Base-by-base conservation (phyloP, 2,329 filamentous ascomycete genomes). In the Monilinia aucupariae region DNA sequence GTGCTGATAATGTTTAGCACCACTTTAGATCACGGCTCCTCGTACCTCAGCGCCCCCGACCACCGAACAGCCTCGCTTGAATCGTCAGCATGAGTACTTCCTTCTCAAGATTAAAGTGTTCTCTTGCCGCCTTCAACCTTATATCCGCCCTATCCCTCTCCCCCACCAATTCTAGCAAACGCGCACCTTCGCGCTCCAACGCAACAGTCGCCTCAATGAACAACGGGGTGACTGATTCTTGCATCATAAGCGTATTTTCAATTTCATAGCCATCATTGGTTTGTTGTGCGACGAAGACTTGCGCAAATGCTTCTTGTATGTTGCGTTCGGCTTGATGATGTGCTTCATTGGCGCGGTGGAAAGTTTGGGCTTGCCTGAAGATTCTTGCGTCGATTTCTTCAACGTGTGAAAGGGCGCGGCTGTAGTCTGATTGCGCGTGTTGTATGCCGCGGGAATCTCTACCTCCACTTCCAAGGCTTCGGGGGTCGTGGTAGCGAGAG, bases 1-100 rank as follows among this genome's bases (percentile, higher is more conserved):
- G 1, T 9, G 15, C 8, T 2, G 7, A 4, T 8, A 3, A 6
- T 1, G 0, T 3, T 15, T 8, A 7, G 5, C n/a, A 17, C 12
- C n/a, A 17, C 22, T 20, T 34, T 41, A 0, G 4, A 4, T 4
- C 10, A 3, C 47, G 17, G 4, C 22, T 4, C 9, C 13, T 22
- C 5, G 22, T 10, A 48, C 13, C 45, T 25, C 22, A 15, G 12
- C 12, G 1, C 20, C 3, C 10, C 20, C 6, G 2, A n/a, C 20
- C 5, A n/a, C 17, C 5, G 39, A 17, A 7, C 41, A 43, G 5
- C 2, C 43, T 47, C n/a, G 3, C n/a, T 20, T 10, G 6, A 47
- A 56, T 4, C 12, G 0, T 9, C 1, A 20, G 13, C 27, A 34
- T 17, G 32, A 10, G 34, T 0, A 0, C 1, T 0, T 45, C 27